phyloP scores from a whole-genome alignment of 192 early-diverging fungal species.

The Chytriomyces sp. region DNA sequence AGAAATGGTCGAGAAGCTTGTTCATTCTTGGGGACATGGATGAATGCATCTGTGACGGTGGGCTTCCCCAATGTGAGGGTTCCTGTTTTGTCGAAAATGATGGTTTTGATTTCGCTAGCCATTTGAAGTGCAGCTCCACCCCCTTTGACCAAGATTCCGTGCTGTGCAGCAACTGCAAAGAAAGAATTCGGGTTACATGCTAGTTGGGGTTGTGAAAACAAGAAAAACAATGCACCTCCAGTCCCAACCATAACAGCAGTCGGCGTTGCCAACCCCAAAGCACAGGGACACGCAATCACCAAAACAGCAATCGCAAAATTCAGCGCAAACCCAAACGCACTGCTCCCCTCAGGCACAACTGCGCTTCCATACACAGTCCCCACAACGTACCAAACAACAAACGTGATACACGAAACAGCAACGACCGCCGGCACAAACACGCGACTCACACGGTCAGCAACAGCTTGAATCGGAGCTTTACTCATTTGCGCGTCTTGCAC shows the following conservation, averaged over 20 bases:
- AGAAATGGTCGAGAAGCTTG: not conserved
- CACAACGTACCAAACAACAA: constrained; percentile 74
- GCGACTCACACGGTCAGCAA: constrained; percentile 83
- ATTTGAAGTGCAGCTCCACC: constrained; percentile 77
- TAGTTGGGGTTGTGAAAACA: not conserved
- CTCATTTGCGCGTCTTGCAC: constrained; percentile 93
- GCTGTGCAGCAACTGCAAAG: constrained; percentile 79
- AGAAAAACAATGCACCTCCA: constrained; percentile 53
- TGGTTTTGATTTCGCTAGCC: constrained; percentile 63
- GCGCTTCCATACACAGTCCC: not conserved
- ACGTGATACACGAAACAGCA: constrained; percentile 67
- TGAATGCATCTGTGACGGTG: constrained; percentile 49
- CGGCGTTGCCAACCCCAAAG: constrained; percentile 92
- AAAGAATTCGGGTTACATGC: not conserved
- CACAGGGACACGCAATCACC: constrained; percentile 97
- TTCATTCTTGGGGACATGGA: not conserved
- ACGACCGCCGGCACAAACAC: constrained; percentile 93
- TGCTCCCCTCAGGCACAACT: not conserved
- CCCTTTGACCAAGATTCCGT: constrained; percentile 88
- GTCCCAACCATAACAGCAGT: constrained; percentile 99
- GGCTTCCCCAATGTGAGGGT: constrained; percentile 78
- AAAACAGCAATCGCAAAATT: constrained; percentile 80
- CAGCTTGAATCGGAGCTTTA: constrained; percentile 93
- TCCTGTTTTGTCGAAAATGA: constrained; percentile 88
- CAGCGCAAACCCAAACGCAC: constrained; percentile 29